Base-by-base conservation (phyloP, 352 stramenopile genomes). In the Elongisporangium anandrum region DNA sequence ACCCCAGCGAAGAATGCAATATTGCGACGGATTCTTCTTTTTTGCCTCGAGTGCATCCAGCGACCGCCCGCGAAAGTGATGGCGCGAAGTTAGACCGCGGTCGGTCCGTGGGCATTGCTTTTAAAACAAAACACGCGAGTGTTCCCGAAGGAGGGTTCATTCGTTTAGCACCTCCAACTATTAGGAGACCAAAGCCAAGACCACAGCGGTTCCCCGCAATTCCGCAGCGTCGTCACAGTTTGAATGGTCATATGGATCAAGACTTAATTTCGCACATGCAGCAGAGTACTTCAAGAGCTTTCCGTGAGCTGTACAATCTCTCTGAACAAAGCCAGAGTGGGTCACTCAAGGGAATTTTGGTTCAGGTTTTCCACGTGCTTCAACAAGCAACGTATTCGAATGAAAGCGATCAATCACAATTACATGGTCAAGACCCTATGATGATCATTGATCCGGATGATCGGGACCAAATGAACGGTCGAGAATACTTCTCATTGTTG, bases 401-500 rank as follows among this genome's bases (percentile, higher is more conserved):
- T 41, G 29, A 41, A 15, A 8, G 9, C 29, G 9, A 41, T 8
- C 1, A 41, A 41, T 7, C 24, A 34, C 29, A n/a, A n/a, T 41
- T 13, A 41, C n/a, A 13, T 8, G 29, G 5, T 13, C 5, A 41
- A 41, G 29, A 41, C 4, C 29, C 29, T 15, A 2, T 15, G 5
- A 15, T 41, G 29, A 41, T 41, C 29, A 13, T 15, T 1, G 29
- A 41, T 41, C 29, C 29, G 29, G 5, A 1, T 41, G 29, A 41
- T 41, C 13, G 29, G 29, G 29, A 41, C 9, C 29, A 41, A 4
- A 4, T 4, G 13, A 41, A 8, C 9, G 29, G 29, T 9, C 13
- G 45, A 2, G 63, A 70, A 23, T 73, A 68, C 24, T 70, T 73
- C 12, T 60, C 54, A 12, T 45, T 73, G 19, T 58, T 70, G 38